These are phyloP conservation scores for Rosa hybrid DNA, from an alignment of 331 rosid genomes.

Conservation along the genomic window DNA sequence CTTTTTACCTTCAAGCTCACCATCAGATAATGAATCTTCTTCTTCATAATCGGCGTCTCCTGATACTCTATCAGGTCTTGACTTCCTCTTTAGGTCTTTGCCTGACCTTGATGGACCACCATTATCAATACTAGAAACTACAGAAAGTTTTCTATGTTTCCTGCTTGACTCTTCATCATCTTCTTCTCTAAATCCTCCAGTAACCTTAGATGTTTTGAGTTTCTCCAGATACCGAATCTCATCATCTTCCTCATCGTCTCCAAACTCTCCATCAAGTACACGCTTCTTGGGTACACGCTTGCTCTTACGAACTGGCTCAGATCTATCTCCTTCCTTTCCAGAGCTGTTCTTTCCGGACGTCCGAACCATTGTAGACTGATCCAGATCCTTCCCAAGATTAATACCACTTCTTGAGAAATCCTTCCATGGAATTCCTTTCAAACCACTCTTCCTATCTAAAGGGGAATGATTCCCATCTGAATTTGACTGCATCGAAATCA, in stretches of 20 bases:
- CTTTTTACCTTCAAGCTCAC: slow-evolving; percentile 63
- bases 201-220: slow-evolving; percentile 69
- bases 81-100: slow-evolving; percentile 62
- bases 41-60: slow-evolving; percentile 73
- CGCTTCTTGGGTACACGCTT: slow-evolving; percentile 84
- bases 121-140: slow-evolving; percentile 59
- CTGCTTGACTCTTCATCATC: slow-evolving; percentile 68
- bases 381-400: slow-evolving; percentile 69
- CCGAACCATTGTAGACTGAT: slow-evolving; percentile 59
- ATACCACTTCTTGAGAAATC: slow-evolving; percentile 76
- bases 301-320: slow-evolving; percentile 86
- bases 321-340: slow-evolving; percentile 60
- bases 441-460: slow-evolving; percentile 55
- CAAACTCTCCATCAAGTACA: slow-evolving; percentile 64
- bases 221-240: slow-evolving; percentile 93
- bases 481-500: slow-evolving; percentile 50
- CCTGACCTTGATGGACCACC: slow-evolving; percentile 46
- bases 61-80: slow-evolving; percentile 49
- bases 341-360: slow-evolving; percentile 50
- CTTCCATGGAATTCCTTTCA: slow-evolving; percentile 91
- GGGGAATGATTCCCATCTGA: slow-evolving; percentile 60
- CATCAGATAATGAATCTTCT: slow-evolving; percentile 67
- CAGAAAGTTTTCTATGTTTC: slow-evolving; percentile 69
- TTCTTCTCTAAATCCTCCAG: slow-evolving; percentile 49
- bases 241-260: slow-evolving; percentile 70